phyloP scores from a whole-genome alignment of 768 basidiomycete species.

The Dioszegia crocea region DNA sequence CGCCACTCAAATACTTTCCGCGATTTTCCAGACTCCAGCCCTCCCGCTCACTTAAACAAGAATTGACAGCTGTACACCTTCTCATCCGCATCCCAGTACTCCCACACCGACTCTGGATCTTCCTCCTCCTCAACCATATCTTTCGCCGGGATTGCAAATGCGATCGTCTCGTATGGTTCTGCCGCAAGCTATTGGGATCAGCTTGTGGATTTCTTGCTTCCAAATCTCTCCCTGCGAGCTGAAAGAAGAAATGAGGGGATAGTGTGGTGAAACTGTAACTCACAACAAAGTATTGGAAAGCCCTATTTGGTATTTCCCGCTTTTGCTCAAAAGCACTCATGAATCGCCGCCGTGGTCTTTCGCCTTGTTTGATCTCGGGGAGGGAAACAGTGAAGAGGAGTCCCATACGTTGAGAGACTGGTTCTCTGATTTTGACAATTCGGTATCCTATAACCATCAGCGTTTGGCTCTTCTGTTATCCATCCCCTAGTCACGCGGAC shows the following conservation, averaged over 20 bases:
- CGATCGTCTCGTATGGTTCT: conserved; percentile 98
- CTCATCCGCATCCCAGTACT: conserved; percentile 98
- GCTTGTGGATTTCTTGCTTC: background rate
- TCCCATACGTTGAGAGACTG: conserved; percentile 77
- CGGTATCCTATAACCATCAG: conserved; percentile 64
- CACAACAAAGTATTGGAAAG: conserved; percentile 95
- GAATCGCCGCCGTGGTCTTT: conserved; percentile 79
- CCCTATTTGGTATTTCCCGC: conserved; percentile 87
- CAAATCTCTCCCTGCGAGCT: too few relatives aligned
- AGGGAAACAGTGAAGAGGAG: conserved; percentile 90
- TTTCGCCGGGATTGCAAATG: conserved; percentile 95
- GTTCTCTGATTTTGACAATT: conserved; percentile 89
- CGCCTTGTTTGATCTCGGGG: conserved; percentile 83
- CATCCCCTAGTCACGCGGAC: too few relatives aligned
- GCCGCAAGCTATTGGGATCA: conserved; percentile 71
- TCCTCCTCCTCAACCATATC: conserved; percentile 66
- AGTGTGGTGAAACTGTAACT: conserved; percentile 43
- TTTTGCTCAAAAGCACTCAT: conserved; percentile 99
- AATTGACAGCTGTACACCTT: conserved; percentile 98
- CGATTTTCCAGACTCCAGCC: background rate
- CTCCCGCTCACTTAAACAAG: conserved; percentile 60
- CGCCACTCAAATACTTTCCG: background rate
- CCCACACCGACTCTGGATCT: conserved; percentile 90
- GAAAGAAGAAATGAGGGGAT: background rate
- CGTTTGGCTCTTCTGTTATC: too few relatives aligned